phyloP scores from a whole-genome alignment of 1,284 basidiomycete genomes.

The Trametes pubescens region DNA sequence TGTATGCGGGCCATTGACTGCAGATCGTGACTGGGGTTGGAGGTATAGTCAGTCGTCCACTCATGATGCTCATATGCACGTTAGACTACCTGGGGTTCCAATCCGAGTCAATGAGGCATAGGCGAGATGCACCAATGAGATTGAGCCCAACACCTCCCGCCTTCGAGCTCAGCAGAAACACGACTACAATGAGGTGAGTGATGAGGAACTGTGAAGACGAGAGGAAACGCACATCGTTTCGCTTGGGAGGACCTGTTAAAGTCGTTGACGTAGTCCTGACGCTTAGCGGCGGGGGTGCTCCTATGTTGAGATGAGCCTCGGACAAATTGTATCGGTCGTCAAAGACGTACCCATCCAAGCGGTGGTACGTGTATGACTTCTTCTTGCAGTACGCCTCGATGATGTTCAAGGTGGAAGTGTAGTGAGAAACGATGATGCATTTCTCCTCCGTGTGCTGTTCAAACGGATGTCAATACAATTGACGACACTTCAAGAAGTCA shows the following conservation, averaged over 20 bases:
- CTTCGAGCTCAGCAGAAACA: slow-evolving; percentile 95
- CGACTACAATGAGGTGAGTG: slow-evolving; percentile 54
- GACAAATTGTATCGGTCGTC: slow-evolving; percentile 3
- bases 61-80: too few relatives aligned
- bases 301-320: slow-evolving; percentile 49
- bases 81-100: slow-evolving; percentile 88
- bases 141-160: slow-evolving; percentile 97
- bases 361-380: slow-evolving; percentile 79
- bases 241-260: slow-evolving; percentile 83
- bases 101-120: slow-evolving; percentile 91
- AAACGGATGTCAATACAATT: slow-evolving; percentile 1
- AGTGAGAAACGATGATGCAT: slow-evolving; percentile 91
- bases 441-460: slow-evolving; percentile 85
- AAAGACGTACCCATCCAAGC: slow-evolving; percentile 82
- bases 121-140: slow-evolving; percentile 87
- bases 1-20: slow-evolving; percentile 99
- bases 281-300: slow-evolving; percentile 79
- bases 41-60: slow-evolving; percentile 6
- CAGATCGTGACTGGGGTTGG: slow-evolving; percentile 74
- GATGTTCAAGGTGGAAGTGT: slow-evolving; percentile 91
- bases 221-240: slow-evolving; percentile 62
- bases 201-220: not conserved
- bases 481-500: not conserved
- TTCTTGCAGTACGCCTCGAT: slow-evolving; percentile 87
- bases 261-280: slow-evolving; percentile 84